Evolutionary conservation across 441 rosid genomes (phyloP).

Genomic region (Gossypium trilobum): DNA sequence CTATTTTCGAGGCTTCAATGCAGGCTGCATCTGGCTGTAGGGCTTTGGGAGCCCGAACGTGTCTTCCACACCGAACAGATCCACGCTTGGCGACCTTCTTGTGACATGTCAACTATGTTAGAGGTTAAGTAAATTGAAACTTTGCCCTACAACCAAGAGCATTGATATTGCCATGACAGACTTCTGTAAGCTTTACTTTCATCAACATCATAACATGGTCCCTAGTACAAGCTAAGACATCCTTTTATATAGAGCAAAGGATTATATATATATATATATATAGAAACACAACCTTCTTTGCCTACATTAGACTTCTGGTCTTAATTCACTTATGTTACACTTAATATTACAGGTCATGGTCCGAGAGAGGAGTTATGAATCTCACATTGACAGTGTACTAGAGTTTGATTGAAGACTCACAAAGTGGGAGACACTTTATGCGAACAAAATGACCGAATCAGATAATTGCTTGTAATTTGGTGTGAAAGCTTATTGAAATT

Average conservation of each 20-base stretch:
- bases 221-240: too few species aligned
- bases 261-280: too few species aligned
- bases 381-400: too few species aligned
- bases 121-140: background rate
- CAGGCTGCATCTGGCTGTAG: slow-evolving; percentile 77
- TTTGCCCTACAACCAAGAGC: background rate
- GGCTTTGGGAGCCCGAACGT: slow-evolving; percentile 77
- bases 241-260: too few species aligned
- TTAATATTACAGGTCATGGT: too few species aligned
- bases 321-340: background rate
- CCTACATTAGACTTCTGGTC: background rate
- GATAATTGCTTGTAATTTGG: too few species aligned
- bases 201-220: background rate
- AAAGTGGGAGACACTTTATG: too few species aligned
- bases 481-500: too few species aligned
- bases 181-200: background rate
- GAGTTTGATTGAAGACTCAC: too few species aligned
- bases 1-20: slow-evolving; percentile 19
- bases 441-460: too few species aligned
- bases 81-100: slow-evolving; percentile 46
- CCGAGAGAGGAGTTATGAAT: too few species aligned
- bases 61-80: slow-evolving; percentile 52
- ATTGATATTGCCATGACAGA: background rate
- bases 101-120: background rate
- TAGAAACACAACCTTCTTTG: background rate